These are phyloP conservation scores for Penicillium lividum DNA, from an alignment of 495 filamentous ascomycete species.

Conservation along the genomic window DNA sequence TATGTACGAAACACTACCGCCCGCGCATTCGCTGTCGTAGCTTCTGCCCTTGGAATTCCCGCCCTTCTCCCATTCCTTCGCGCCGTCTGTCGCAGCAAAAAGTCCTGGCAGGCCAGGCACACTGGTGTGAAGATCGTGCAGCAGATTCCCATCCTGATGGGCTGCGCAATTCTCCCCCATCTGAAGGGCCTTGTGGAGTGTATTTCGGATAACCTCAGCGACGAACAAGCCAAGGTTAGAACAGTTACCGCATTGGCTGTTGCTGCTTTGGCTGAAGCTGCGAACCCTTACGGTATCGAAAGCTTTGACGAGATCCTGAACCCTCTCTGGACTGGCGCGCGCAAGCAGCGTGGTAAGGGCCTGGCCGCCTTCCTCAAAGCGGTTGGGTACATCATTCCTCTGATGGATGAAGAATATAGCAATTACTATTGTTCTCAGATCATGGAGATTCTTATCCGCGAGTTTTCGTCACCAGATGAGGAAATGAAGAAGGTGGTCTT, in stretches of 20 bases:
- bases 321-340: constrained; percentile 91
- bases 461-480: constrained; percentile 95
- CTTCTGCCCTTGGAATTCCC: constrained; percentile 93
- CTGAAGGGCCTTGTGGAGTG: constrained; percentile 96
- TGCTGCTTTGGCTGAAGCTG: constrained; percentile 92
- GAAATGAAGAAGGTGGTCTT: constrained; percentile 99
- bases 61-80: constrained; percentile 92
- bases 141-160: constrained; percentile 99
- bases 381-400: constrained; percentile 95
- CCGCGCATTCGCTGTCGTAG: constrained; percentile 95
- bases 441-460: constrained; percentile 96
- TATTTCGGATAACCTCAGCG: constrained; percentile 91
- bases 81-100: constrained; percentile 95
- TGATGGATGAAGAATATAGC: constrained; percentile 99
- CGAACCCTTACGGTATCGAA: constrained; percentile 98
- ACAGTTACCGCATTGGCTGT: constrained; percentile 95
- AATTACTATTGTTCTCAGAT: constrained; percentile 99
- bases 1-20: constrained; percentile 99
- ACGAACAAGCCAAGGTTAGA: constrained; percentile 96
- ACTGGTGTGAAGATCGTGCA: constrained; percentile 99
- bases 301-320: constrained; percentile 97
- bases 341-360: constrained; percentile 95
- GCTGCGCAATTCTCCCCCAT: constrained; percentile 94
- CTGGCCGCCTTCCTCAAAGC: constrained; percentile 96
- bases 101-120: constrained; percentile 97